Base-by-base conservation (phyloP, 768 basidiomycete genomes). In the Aureoboletus auriporus region DNA sequence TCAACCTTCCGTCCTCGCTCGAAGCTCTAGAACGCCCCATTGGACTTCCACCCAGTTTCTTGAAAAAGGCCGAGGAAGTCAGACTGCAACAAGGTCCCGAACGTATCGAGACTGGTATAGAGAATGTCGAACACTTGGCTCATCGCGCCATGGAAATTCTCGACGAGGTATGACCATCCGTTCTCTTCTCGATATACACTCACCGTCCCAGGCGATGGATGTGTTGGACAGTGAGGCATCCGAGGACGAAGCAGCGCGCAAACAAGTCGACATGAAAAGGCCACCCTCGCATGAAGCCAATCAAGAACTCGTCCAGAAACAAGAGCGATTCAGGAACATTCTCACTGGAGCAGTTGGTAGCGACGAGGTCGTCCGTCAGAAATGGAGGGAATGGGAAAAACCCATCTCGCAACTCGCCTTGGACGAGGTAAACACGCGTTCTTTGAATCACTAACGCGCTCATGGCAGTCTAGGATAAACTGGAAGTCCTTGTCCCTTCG, bases 331-430 rank as follows among this genome's bases (percentile, higher is more conserved):
- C 59, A 76, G 83, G 11, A 70, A 59, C n/a, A 82, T 92, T 14
- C 72, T 98, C 4, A 69, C 71, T 1, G n/a, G n/a, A n/a, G n/a
- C n/a, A n/a, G n/a, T n/a, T n/a, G 77, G 75, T 29, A 92, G 89
- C 59, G 93, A 98, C 60, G 80, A 76, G 28, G 71, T 79, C 2
- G 87, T 97, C 1, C 71, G 83, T 16, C 71, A 77, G 52, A 93
- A 96, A 66, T 96, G 91, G 89, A 84, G 83, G 34, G 82, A 93
- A 58, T 95, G 92, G 92, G 86, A 87, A 58, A 73, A 75, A 12
- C 75, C 75, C 39, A 84, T 99, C 37, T 67, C 69, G 12, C 76
- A 86, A 40, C 72, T 99, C 35, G 84, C 82, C 3, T 78, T 80
- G 73, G 82, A 82, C 64, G 82, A 78, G 66, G 81, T 78, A 55